Percentiles rank a stretch among this genome's conserved stretches.
Evolutionary conservation across 2,329 filamentous ascomycete species (phyloP).

Genomic region (Colletotrichum truncatum): DNA sequence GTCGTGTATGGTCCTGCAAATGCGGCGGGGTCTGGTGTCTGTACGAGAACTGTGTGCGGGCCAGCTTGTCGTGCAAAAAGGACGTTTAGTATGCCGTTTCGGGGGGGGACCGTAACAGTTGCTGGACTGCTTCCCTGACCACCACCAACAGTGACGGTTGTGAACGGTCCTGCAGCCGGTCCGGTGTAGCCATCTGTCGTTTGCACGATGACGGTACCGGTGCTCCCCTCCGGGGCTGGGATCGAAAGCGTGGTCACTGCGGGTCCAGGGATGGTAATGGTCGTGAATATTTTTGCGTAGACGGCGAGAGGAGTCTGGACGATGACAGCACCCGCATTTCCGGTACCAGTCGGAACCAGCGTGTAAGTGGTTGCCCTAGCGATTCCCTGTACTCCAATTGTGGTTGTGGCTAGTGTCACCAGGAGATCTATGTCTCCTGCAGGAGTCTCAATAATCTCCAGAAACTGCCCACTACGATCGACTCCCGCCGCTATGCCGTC

Average conservation of each 20-base stretch:
- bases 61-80: too few species aligned
- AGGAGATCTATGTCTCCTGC: conserved; percentile 8
- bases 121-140: background rate
- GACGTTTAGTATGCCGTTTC: too few species aligned
- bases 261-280: conserved; percentile 1
- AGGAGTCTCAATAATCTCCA: conserved; percentile 21
- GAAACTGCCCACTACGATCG: background rate
- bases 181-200: conserved; percentile 15
- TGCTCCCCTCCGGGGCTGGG: conserved; percentile 8
- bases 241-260: conserved; percentile 5
- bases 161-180: background rate
- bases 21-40: background rate
- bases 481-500: background rate
- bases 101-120: conserved; percentile 12
- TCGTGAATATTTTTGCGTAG: background rate
- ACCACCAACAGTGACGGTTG: conserved; percentile 3
- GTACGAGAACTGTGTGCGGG: conserved; percentile 2
- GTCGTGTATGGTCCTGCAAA: conserved; percentile 13
- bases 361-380: background rate
- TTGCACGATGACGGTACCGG: conserved; percentile 9
- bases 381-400: background rate
- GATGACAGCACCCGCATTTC: conserved; percentile 11
- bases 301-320: conserved; percentile 7
- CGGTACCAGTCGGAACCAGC: conserved; percentile 2
- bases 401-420: conserved; percentile 5